Base-by-base conservation (phyloP, 305 asterid species). In the Fraxinus angustifolia region DNA sequence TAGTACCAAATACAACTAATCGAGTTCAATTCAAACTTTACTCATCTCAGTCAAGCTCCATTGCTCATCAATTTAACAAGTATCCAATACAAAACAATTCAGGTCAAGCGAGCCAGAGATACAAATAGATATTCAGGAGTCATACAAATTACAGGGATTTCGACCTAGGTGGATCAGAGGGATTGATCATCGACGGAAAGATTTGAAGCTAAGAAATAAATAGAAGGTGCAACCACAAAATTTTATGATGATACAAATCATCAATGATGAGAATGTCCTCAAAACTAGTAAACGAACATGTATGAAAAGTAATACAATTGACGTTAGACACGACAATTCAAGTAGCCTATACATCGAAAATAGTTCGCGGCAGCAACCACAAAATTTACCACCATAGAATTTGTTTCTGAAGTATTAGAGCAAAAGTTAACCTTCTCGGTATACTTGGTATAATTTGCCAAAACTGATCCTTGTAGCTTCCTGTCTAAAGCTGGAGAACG, bases 321-420 rank as follows among this genome's bases (percentile, higher is more conserved):
- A 38, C 45, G 81, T 73, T 65, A 35, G 79, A 82, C 26, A 79
- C 73, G 53, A 76, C 12, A 72, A 78, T 83, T 77, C 65, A 84
- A 84, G 88, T 81, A 82, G 89, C 82, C 94, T 89, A 85, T 90
- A 92, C 93, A 90, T n/a, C 38, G 77, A 83, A 86, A 81, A 88
- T 84, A 79, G 78, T 79, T 78, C 79, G 80, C 74, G 86, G 86
- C 90, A 82, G 88, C 85, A 75, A 73, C 90, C 70, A 83, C 87
- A 88, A 89, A 87, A 83, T 83, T 86, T 80, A 78, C 88, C 79
- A 76, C 91, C 86, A 76, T 4, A 16, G 58, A 77, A 78, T 60
- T 12, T 40, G 40, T 71, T 2, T 50, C 26, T 42, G 1, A 56
- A 34, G 23, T 67, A 65, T 75, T 45, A 36, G 58, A 40, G 28